Base-by-base conservation (phyloP, 2,329 filamentous ascomycete species). In the Neofusicoccum kwambonambiense region DNA sequence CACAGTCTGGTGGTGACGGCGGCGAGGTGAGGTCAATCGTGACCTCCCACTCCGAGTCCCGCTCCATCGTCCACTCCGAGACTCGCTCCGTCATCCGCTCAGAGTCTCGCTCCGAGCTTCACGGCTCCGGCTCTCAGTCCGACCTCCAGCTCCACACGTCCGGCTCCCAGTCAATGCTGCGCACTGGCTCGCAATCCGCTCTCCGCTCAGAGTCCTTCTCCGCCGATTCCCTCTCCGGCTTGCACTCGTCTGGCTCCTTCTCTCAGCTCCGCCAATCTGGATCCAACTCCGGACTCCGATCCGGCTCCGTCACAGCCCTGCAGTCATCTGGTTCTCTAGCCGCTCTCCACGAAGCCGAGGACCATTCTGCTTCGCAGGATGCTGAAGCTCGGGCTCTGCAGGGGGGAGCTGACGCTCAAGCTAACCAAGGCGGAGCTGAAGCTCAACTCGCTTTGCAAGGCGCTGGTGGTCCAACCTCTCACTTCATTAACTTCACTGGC, bases 161-260 rank as follows among this genome's bases (percentile, higher is more conserved):
- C 13, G 42, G 56, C 13, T 60, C 56, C 56, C 42, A 47, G 2
- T 45, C 56, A 3, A 37, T 60, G 2, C 39, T 60, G 13, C 54
- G 39, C 15, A 34, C 39, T n/a, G 54, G 54, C 8, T 58, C 54
- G 22, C 54, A 58, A 35, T 42, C 52, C 44, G 41, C 12, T 17
- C 41, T 60, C n/a, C 56, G 56, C 15, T 44, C 44, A 11, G 56
- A 60, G 27, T 60, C 56, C 27, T 35, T 47, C 56, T 60, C 56
- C 31, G 42, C 41, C 17, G 42, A 60, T 27, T 60, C 56, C 17
- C 31, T 60, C 17, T 60, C 56, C 8, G 56, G 42, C 8, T 42
- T 60, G 6, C 56, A 60, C 22, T 27, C 27, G 3, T 47, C 39
- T 8, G 44, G 44, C 41, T 60, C 56, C 9, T 47, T 35, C 42